Conservation (phyloP, 441 rosid genomes). For the Pelargonium australe region DNA sequence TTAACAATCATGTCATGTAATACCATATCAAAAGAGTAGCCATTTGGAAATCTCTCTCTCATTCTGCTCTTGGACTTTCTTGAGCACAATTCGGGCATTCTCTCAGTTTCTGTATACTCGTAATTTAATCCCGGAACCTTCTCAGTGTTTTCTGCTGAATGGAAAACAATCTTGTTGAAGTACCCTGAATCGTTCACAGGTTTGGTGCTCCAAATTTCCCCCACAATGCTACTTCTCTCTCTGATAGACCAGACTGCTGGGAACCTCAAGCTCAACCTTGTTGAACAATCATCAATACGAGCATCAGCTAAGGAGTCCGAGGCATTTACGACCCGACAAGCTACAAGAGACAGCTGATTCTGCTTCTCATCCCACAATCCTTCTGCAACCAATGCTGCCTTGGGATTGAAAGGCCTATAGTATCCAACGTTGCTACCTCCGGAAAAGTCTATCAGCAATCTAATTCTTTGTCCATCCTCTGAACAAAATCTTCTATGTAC, state of each 20-base stretch:
- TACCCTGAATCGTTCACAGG: background rate
- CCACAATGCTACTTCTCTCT: constrained; percentile 1
- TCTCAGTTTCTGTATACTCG: background rate
- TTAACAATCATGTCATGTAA: background rate
- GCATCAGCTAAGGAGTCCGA: background rate
- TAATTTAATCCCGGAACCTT: background rate
- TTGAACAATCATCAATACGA: background rate
- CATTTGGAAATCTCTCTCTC: background rate
- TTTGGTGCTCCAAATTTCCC: background rate
- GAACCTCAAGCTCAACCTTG: background rate
- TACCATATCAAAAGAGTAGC: background rate
- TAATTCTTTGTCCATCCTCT: background rate
- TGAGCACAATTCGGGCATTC: background rate
- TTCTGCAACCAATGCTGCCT: background rate
- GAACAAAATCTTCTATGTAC: background rate
- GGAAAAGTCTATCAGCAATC: background rate
- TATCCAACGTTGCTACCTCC: background rate
- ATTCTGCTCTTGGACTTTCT: background rate
- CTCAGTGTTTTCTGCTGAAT: background rate
- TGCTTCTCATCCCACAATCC: background rate
- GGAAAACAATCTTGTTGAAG: background rate
- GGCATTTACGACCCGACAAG: constrained; percentile 1
- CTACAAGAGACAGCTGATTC: background rate
- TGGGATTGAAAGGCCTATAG: background rate
- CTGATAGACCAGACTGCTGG: background rate